Conservation (phyloP, 805 yeast species). For the Brettanomyces bruxellensis region DNA sequence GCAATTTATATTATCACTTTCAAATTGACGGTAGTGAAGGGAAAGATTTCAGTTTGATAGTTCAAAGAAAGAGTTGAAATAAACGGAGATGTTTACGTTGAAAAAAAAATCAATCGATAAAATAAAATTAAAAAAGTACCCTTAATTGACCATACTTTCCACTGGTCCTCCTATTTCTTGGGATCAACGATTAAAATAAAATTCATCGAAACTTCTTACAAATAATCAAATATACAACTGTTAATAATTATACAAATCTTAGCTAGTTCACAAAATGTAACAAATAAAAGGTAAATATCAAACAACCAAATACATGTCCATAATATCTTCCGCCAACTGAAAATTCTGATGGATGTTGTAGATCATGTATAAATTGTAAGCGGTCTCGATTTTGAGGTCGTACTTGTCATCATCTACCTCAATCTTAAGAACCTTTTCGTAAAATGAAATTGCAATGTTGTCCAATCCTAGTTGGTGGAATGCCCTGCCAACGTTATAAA, state of each 20-base stretch:
- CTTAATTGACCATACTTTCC: too few relatives aligned
- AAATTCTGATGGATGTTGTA: constrained; percentile 71
- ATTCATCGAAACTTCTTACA: too few relatives aligned
- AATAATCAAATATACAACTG: too few relatives aligned
- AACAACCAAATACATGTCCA: constrained; percentile 49
- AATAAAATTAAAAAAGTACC: too few relatives aligned
- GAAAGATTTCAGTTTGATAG: too few relatives aligned
- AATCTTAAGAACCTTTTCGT: constrained; percentile 52
- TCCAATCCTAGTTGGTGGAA: constrained; percentile 78
- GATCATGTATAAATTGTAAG: constrained; percentile 72
- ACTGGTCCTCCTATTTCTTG: too few relatives aligned
- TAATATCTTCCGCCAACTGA: constrained; percentile 49
- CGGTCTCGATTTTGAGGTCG: constrained; percentile 69
- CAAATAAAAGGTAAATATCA: constrained; percentile 2
- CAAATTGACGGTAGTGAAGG: too few relatives aligned
- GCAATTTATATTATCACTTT: too few relatives aligned
- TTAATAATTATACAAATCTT: not conserved
- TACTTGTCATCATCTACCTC: constrained; percentile 33
- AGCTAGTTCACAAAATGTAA: not conserved
- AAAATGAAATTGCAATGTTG: constrained; percentile 64
- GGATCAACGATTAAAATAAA: too few relatives aligned
- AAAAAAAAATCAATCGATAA: too few relatives aligned
- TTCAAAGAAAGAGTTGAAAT: too few relatives aligned
- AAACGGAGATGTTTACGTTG: too few relatives aligned
- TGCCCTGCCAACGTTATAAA: constrained; percentile 75